Conservation (phyloP, 176 grass and related monocot genomes). For the Rhynchospora breviuscula region DNA sequence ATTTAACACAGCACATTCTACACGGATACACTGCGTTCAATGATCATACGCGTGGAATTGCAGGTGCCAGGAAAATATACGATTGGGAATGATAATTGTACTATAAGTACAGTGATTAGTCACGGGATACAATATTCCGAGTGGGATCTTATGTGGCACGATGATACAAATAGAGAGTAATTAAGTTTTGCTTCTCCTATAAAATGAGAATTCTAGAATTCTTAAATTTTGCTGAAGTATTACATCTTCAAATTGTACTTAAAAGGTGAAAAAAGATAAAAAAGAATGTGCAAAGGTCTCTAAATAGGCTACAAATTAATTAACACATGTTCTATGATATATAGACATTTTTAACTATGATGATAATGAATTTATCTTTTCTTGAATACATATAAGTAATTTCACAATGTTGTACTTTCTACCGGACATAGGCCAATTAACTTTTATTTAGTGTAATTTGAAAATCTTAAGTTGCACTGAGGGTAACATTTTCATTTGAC, state of each 20-base stretch:
- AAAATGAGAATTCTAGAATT: not conserved
- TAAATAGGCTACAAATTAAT: not conserved
- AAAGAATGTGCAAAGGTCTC: not conserved
- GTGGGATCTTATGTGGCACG: not conserved
- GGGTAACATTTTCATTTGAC: too few relatives aligned
- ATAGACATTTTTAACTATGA: not conserved
- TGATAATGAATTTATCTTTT: not conserved
- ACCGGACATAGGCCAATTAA: not conserved
- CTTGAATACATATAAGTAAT: not conserved
- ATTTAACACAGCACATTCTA: not conserved
- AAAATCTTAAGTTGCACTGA: too few relatives aligned
- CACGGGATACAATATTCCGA: not conserved
- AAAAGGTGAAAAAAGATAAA: not conserved
- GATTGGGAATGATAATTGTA: not conserved
- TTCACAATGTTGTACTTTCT: not conserved
- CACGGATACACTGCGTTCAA: not conserved
- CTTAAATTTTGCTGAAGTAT: not conserved
- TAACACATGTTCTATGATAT: not conserved
- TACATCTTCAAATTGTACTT: not conserved
- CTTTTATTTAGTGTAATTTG: not conserved
- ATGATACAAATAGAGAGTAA: not conserved
- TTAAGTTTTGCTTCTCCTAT: not conserved
- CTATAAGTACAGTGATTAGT: not conserved
- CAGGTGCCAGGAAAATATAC: not conserved
- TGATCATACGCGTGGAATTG: not conserved